Percentiles rank a stretch among this genome's conserved stretches.
phyloP scores from a whole-genome alignment of 331 rosid species.

The Prunus yedoensis region DNA sequence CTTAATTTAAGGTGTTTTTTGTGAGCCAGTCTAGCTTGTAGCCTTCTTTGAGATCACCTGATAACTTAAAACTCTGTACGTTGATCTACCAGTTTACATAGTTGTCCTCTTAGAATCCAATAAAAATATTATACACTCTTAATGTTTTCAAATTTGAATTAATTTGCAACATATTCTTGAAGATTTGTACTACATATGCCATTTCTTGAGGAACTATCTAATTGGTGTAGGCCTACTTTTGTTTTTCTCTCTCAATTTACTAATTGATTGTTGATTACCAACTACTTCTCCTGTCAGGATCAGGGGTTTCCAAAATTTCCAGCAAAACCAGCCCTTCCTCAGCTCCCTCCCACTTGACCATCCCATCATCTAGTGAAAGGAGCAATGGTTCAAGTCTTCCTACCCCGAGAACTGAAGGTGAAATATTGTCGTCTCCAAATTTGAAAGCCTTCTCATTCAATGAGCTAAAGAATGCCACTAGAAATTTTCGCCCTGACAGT shows the following conservation, averaged over 20 bases:
- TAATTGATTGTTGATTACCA: slow-evolving; percentile 5
- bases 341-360: slow-evolving; percentile 41
- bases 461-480: slow-evolving; percentile 59
- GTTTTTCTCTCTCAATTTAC: background rate
- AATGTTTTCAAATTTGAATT: background rate
- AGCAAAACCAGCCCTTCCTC: slow-evolving; percentile 44
- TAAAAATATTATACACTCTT: background rate
- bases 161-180: background rate
- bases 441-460: slow-evolving; percentile 48
- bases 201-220: background rate
- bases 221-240: background rate
- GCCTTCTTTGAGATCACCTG: background rate
- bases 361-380: slow-evolving; percentile 50
- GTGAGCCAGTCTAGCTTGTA: slow-evolving; percentile 9
- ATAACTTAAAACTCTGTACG: too few relatives aligned
- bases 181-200: background rate
- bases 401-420: slow-evolving; percentile 86
- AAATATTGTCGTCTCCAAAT: slow-evolving; percentile 67
- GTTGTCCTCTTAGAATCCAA: slow-evolving; percentile 1
- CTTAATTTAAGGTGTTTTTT: background rate
- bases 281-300: slow-evolving; percentile 23
- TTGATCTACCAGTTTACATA: slow-evolving; percentile 2
- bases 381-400: slow-evolving; percentile 63
- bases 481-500: slow-evolving; percentile 60
- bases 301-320: slow-evolving; percentile 36